Evolutionary conservation across 805 yeast genomes (phyloP).

Genomic region (Pichia nanzhaoensis): DNA sequence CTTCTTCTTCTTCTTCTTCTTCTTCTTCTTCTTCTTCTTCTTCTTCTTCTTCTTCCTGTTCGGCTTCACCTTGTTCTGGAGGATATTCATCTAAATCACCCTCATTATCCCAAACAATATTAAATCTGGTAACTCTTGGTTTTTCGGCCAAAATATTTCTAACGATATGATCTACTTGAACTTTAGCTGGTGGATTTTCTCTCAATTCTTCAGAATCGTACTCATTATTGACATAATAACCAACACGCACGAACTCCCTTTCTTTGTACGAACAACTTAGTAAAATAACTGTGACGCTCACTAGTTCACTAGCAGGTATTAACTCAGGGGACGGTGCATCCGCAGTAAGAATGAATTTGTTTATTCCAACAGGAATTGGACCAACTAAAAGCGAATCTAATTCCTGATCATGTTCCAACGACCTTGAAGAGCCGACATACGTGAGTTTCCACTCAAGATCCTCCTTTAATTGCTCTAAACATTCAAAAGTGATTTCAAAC

Average conservation of each 20-base stretch:
- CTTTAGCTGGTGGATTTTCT: conserved; percentile 89
- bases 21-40: conserved; percentile 40
- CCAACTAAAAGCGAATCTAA: conserved; percentile 95
- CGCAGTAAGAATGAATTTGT: conserved; percentile 86
- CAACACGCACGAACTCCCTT: conserved; percentile 92
- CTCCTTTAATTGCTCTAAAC: conserved; percentile 83
- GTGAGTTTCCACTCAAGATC: conserved; percentile 97
- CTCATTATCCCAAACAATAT: conserved; percentile 89
- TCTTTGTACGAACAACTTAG: conserved; percentile 91
- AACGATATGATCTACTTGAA: conserved; percentile 88
- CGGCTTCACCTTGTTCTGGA: conserved; percentile 69
- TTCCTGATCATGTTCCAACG: conserved; percentile 94
- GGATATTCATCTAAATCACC: conserved; percentile 60
- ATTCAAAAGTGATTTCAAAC: conserved; percentile 95
- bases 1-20: conserved; percentile 35
- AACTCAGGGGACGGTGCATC: conserved; percentile 96
- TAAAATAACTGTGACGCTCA: conserved; percentile 89
- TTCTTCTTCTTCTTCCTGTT: conserved; percentile 52
- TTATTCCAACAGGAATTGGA: conserved; percentile 96
- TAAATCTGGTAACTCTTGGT: conserved; percentile 94
- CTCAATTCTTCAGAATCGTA: conserved; percentile 89
- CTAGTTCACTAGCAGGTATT: conserved; percentile 93
- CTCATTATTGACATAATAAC: conserved; percentile 96
- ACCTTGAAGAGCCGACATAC: conserved; percentile 92
- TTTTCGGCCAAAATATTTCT: conserved; percentile 94